These are phyloP conservation scores for Trametes versicolor DNA, from an alignment of 1,284 basidiomycete species.

Conservation along the genomic window DNA sequence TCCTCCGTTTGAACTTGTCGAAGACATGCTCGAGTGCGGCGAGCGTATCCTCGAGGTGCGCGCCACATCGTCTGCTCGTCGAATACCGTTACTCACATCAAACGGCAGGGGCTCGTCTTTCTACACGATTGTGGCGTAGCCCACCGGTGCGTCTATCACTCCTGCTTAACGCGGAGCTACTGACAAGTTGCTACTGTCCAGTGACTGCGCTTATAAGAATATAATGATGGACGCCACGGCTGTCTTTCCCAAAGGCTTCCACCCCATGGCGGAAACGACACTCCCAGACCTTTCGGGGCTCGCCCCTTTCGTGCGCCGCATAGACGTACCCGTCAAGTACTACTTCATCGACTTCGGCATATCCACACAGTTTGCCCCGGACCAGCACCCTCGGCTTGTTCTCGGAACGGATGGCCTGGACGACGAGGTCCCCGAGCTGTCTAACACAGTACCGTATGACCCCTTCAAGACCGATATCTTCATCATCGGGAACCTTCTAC, in stretches of 20 bases:
- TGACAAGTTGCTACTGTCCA: neutral
- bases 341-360: conserved; percentile 42
- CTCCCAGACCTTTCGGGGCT: conserved; percentile 17
- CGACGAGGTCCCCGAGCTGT: conserved; percentile 42
- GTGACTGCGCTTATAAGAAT: conserved; percentile 6
- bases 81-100: no score
- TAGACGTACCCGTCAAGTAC: conserved; percentile 29
- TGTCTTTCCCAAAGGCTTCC: conserved; percentile 38
- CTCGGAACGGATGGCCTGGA: conserved; percentile 36
- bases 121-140: neutral
- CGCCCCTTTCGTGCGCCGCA: conserved; percentile 20
- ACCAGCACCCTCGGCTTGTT: conserved; percentile 16
- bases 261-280: conserved; percentile 26
- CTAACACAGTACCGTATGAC: conserved; percentile 39
- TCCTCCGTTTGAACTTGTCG: conserved; percentile 37
- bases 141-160: neutral
- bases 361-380: conserved; percentile 22
- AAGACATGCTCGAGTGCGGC: conserved; percentile 40
- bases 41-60: conserved; percentile 26
- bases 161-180: no score
- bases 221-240: conserved; percentile 23
- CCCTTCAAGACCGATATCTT: conserved; percentile 46
- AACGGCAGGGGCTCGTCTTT: neutral
- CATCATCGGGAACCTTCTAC: conserved; percentile 41
- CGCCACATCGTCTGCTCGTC: no score